Evolutionary conservation across 2,329 filamentous ascomycete genomes (phyloP).

Genomic region (Cladophialophora chaetospira): DNA sequence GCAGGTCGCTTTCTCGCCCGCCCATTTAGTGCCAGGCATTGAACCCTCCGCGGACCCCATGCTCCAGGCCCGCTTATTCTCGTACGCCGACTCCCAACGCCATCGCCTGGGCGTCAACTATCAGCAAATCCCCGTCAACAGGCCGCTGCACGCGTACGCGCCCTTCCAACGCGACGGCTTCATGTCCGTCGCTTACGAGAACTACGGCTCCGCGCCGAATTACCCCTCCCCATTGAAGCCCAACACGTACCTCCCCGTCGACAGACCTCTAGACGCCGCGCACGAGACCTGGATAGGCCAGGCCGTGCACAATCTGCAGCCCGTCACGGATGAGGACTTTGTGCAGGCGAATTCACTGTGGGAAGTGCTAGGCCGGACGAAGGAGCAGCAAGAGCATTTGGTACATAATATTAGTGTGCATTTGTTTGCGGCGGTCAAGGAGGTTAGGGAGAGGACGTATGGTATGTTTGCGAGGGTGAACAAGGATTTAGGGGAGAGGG

Average conservation of each 20-base stretch:
- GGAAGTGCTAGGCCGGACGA: slow-evolving; percentile 43
- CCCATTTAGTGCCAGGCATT: slow-evolving; percentile 65
- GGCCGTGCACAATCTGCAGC: slow-evolving; percentile 42
- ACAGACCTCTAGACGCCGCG: slow-evolving; percentile 34
- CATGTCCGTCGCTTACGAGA: slow-evolving; percentile 44
- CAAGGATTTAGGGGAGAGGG: slow-evolving; percentile 5
- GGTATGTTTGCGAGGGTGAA: slow-evolving; percentile 34
- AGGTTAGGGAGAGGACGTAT: slow-evolving; percentile 63
- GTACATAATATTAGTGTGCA: slow-evolving; percentile 63
- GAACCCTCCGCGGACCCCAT: slow-evolving; percentile 65
- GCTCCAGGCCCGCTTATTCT: slow-evolving; percentile 62
- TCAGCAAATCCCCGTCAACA: slow-evolving; percentile 44
- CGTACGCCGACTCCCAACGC: slow-evolving; percentile 57
- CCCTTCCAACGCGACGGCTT: slow-evolving; percentile 55
- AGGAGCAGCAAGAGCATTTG: slow-evolving; percentile 64
- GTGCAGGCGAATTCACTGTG: slow-evolving; percentile 48
- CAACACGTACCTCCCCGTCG: slow-evolving; percentile 44
- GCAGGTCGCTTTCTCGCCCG: slow-evolving; percentile 67
- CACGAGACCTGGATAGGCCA: slow-evolving; percentile 49
- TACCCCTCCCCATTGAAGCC: slow-evolving; percentile 47
- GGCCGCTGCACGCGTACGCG: slow-evolving; percentile 42
- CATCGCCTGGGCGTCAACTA: slow-evolving; percentile 47
- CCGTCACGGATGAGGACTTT: slow-evolving; percentile 48
- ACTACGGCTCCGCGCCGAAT: slow-evolving; percentile 62
- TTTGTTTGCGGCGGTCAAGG: slow-evolving; percentile 47